Base-by-base conservation (phyloP, 345 rosid species). In the Bruguiera sexangula region DNA sequence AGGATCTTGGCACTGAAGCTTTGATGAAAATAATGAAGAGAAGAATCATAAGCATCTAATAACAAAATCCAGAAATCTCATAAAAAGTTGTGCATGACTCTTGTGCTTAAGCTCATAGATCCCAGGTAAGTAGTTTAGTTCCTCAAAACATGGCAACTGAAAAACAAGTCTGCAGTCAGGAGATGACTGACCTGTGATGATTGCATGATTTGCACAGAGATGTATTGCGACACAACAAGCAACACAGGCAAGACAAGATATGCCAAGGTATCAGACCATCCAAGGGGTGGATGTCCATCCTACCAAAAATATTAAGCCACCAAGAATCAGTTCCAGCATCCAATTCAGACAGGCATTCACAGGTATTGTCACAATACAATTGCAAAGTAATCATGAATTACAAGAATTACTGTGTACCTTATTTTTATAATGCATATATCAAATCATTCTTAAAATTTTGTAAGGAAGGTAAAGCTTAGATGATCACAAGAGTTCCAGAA, bases 241-340 rank as follows among this genome's bases (percentile, higher is more conserved):
- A 89, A 70, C 6, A 87, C 70, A 30, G 98, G 98, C 79, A 94
- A 80, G 76, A 88, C 96, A 60, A 94, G 97, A 79, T 94, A 94
- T n/a, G 96, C 92, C 60, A 89, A 78, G 19, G 97, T 91, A 75
- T 86, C 96, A 2, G 90, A 62, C 98, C 96, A 94, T 68, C 98
- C 98, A 39, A 94, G 96, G 27, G 98, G 98, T 72, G 98, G 98
- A 53, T 88, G 96, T 62, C 98, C 97, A 70, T 94, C 97, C 98
- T 94, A 85, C 63, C 48, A 73, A 62, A 72, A 64, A 34, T 37
- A 57, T 29, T 20, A 67, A 70, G 72, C 11, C 15, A 56, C 55
- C 32, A 52, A 29, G 53, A 69, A 39, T 67, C 32, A 71, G 19
- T 48, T 46, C 43, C 39, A 27, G 37, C 0, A 10, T 48, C 29